Evolutionary conservation across 306 rosid species (phyloP).

Genomic region (Pueraria montana): DNA sequence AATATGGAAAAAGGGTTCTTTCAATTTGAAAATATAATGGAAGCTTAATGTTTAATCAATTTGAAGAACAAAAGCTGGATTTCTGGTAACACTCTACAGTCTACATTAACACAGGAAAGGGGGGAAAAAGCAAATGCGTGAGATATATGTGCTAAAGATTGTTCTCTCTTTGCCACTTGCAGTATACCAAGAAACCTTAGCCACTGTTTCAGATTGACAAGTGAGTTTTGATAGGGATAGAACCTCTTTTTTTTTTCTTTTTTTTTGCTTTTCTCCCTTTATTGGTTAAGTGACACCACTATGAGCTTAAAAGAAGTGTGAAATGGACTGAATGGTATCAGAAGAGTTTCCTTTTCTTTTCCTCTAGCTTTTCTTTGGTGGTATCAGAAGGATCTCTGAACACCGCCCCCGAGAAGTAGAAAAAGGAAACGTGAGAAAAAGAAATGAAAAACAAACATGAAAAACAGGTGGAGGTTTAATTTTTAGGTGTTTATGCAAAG

Average conservation of each 20-base stretch:
- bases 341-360: slow-evolving; percentile 39
- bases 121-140: slow-evolving; percentile 54
- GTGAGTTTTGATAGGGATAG: slow-evolving; percentile 53
- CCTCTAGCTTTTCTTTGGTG: slow-evolving; percentile 38
- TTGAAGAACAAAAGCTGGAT: slow-evolving; percentile 31
- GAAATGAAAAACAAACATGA: not conserved
- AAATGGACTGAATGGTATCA: slow-evolving; percentile 41
- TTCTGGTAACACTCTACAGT: not conserved
- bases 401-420: slow-evolving; percentile 24
- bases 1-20: not conserved
- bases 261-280: slow-evolving; percentile 46
- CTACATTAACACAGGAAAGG: slow-evolving; percentile 1
- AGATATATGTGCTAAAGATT: slow-evolving; percentile 55
- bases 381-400: slow-evolving; percentile 52
- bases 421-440: slow-evolving; percentile 9
- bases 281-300: slow-evolving; percentile 41
- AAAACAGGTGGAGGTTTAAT: not conserved
- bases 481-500: not conserved
- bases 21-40: slow-evolving; percentile 27
- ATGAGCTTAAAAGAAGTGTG: slow-evolving; percentile 48
- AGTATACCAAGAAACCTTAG: slow-evolving; percentile 54
- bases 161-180: slow-evolving; percentile 52
- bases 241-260: slow-evolving; percentile 22
- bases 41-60: slow-evolving; percentile 13
- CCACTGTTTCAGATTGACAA: slow-evolving; percentile 53